Evolutionary conservation across 257 asterid species (phyloP).

Genomic region (Lycium barbarum): DNA sequence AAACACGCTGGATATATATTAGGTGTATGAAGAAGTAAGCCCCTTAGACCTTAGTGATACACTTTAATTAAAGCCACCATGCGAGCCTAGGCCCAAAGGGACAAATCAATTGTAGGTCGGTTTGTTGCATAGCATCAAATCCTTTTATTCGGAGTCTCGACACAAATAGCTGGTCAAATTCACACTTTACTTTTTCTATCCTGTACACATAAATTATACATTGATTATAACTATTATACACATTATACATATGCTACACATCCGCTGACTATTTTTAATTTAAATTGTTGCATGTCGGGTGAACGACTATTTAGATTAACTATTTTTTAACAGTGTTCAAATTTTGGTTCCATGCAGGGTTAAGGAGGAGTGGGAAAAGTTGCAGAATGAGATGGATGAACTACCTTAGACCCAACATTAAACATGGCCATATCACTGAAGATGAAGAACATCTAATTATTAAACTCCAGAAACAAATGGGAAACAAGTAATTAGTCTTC

Average conservation of each 20-base stretch:
- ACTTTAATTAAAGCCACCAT: not conserved
- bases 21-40: not conserved
- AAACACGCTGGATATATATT: not conserved
- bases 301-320: too few species aligned
- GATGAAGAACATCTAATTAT: conserved; percentile 61
- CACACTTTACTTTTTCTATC: not conserved
- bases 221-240: too few species aligned
- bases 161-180: not conserved
- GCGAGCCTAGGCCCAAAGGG: not conserved
- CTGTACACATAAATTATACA: not conserved
- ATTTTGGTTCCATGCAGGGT: conserved; percentile 42
- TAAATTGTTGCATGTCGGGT: too few species aligned
- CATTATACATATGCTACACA: too few species aligned
- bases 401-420: conserved; percentile 70
- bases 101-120: not conserved
- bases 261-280: too few species aligned
- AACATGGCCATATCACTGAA: conserved; percentile 60
- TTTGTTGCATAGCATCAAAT: not conserved
- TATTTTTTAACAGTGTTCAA: not conserved
- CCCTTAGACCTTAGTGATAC: not conserved
- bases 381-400: conserved; percentile 87
- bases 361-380: conserved; percentile 75
- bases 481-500: conserved; percentile 58
- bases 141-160: not conserved
- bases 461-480: conserved; percentile 67